Base-by-base conservation (phyloP, 1,139 yeast species). In the Yamadazyma spencermartinsiae region DNA sequence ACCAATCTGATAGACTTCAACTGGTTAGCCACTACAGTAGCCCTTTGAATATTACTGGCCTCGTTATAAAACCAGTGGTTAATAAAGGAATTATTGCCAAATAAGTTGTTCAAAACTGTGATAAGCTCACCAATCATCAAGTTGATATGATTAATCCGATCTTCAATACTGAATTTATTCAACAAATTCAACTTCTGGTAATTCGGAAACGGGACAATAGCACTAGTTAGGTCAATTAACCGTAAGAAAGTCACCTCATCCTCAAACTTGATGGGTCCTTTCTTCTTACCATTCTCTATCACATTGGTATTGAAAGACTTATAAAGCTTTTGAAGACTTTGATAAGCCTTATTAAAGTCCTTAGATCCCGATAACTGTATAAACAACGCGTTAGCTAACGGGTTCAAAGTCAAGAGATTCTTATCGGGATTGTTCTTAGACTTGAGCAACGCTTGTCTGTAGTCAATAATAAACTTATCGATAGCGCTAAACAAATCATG, bases 21-120 rank as follows among this genome's bases (percentile, higher is more conserved):
- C 49, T 82, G 87, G 42, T 69, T 74, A 2, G 86, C 79, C 21
- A 82, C 79, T 30, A 82, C 74, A 51, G 69, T 67, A 31, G 82
- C 76, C 49, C 72, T 68, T 55, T 79, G 87, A 50, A 76, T 48
- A 48, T 73, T 67, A 19, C 82, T 53, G 12, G 80, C 74, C 50
- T 71, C 72, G 38, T 71, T 57, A 56, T 73, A 63, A 55, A 72
- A 75, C 74, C 76, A 72, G 44, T 68, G 71, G 50, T 63, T 70
- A 13, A 66, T 60, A 48, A 65, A 64, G 3, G 55, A 41, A 39
- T 58, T 68, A 46, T 70, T 68, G 7, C 52, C 50, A 37, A 54
- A 57, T 39, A 72, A 55, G 34, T 60, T 56, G 5, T 52, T 53
- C 35, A 72, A 67, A 2, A 69, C 60, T n/a, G 58, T 55, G 8